Conservation (phyloP, 2,329 filamentous ascomycete genomes). For the Didymella arachidicola region DNA sequence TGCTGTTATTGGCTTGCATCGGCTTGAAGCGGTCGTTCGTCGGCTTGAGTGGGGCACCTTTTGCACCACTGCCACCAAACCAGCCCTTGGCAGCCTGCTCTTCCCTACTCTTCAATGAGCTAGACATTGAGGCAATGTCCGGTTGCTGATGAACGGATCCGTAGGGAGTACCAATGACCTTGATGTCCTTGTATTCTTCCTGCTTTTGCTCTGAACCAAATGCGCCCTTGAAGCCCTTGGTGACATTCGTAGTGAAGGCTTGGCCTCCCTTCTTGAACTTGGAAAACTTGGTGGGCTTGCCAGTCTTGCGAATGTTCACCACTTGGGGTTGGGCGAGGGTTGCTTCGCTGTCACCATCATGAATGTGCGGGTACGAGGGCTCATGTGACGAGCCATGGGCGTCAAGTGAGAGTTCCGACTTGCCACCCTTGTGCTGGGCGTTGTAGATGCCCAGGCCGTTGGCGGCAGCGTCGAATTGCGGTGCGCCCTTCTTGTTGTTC, state of each 20-base stretch:
- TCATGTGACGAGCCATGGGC: conserved; percentile 50
- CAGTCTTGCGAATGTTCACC: conserved; percentile 87
- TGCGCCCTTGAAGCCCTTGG: conserved; percentile 91
- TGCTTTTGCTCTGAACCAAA: conserved; percentile 70
- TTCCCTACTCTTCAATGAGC: conserved; percentile 40
- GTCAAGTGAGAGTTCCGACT: conserved; percentile 52
- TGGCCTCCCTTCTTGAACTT: conserved; percentile 99
- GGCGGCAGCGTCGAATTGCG: conserved; percentile 55
- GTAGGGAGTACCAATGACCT: conserved; percentile 58
- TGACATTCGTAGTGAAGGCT: conserved; percentile 90
- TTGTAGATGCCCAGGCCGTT: conserved; percentile 71
- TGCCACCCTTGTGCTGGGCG: conserved; percentile 47
- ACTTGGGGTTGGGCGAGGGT: conserved; percentile 82
- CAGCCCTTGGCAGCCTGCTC: conserved; percentile 43
- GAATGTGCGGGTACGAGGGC: conserved; percentile 53
- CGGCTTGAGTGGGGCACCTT: conserved; percentile 27
- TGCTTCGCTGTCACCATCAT: conserved; percentile 70
- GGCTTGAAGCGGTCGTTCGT: conserved; percentile 41
- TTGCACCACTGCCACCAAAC: conserved; percentile 38
- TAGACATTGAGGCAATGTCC: conserved; percentile 40
- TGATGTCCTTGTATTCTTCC: conserved; percentile 63
- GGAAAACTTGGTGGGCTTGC: conserved; percentile 94
- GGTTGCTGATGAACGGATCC: conserved; percentile 47
- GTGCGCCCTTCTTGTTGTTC: conserved; percentile 67
- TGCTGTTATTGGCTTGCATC: conserved; percentile 54